phyloP scores from a whole-genome alignment of 2,329 filamentous ascomycete species.

The Eutypa lata region DNA sequence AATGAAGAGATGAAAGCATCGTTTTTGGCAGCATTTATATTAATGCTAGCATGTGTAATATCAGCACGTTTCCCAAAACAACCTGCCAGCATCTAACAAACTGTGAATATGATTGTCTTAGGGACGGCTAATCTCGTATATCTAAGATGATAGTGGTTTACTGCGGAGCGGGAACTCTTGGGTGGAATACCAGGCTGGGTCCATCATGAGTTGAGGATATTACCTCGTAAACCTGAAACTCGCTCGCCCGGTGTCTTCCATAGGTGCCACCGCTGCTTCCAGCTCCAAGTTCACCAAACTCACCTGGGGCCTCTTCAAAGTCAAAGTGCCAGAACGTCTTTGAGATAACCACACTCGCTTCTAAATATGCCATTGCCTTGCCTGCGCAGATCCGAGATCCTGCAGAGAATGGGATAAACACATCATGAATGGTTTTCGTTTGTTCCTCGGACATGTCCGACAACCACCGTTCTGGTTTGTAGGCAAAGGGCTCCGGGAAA shows the following conservation, averaged over 20 bases:
- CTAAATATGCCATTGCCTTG: slow-evolving; percentile 42
- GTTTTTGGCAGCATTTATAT: no score
- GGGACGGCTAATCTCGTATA: no score
- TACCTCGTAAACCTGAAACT: background rate
- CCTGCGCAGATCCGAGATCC: slow-evolving; percentile 44
- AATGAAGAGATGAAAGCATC: no score
- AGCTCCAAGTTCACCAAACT: background rate
- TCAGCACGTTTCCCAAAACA: no score
- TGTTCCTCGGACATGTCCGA: slow-evolving; percentile 9
- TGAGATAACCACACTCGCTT: slow-evolving; percentile 38
- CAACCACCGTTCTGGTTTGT: slow-evolving; percentile 7
- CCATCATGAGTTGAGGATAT: background rate
- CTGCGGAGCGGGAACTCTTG: background rate
- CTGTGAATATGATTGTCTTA: no score
- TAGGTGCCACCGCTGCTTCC: background rate
- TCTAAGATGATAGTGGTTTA: no score
- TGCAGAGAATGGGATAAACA: slow-evolving; percentile 30
- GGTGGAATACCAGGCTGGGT: background rate
- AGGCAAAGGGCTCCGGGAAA: slow-evolving; percentile 6
- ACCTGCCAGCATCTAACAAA: no score
- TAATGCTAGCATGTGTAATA: no score
- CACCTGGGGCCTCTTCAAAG: slow-evolving; percentile 9
- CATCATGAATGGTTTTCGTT: slow-evolving; percentile 12
- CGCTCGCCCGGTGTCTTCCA: background rate
- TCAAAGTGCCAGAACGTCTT: slow-evolving; percentile 37